Evolutionary conservation across 805 yeast species (phyloP), one percentile per base, ranked within the genome.

Genomic region (Yarrowia bubula): DNA sequence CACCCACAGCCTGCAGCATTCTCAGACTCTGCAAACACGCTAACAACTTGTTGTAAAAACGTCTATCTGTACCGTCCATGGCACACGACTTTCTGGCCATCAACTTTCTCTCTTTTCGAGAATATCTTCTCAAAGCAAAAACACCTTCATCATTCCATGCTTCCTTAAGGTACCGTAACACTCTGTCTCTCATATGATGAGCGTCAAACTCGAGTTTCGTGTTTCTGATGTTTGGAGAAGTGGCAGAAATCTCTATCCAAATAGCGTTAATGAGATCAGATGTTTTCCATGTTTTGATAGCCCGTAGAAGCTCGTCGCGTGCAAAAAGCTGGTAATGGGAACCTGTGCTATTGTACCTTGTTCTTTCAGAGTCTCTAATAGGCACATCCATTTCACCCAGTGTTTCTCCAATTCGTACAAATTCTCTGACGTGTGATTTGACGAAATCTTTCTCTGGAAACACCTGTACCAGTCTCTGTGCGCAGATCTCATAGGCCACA

Each of bases 341-440:
- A 0, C 58, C 58, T 1, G 43, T 51, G 22, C 14, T 31, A 43
- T 51, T 51, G 43, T 51, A 51, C 8, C 18, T 8, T 5, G 32
- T 8, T 10, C 58, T 4, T 9, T 38, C 58, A 3, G 14, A 18
- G 18, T 37, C 58, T 2, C 14, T 38, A 8, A 51, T 51, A 2
- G 58, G 58, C 43, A 51, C 58, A n/a, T 51, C 58, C 43, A 51
- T 22, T n/a, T 51, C 58, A 14, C 58, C 58, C 10, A 51, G 35
- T 1, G 33, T 22, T 10, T 37, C 58, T n/a, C 58, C 58, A 1
- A 51, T 38, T 7, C 58, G 43, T 33, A 51, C 58, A 37, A 51
- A 51, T 18, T 51, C 58, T 1, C 58, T 43, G 13, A 51, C 58
- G 8, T 51, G 43, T 1, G 42, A 15, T 3, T 32, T 37, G n/a